These are phyloP conservation scores for Pichia californica DNA, from an alignment of 805 yeast species.

Conservation along the genomic window DNA sequence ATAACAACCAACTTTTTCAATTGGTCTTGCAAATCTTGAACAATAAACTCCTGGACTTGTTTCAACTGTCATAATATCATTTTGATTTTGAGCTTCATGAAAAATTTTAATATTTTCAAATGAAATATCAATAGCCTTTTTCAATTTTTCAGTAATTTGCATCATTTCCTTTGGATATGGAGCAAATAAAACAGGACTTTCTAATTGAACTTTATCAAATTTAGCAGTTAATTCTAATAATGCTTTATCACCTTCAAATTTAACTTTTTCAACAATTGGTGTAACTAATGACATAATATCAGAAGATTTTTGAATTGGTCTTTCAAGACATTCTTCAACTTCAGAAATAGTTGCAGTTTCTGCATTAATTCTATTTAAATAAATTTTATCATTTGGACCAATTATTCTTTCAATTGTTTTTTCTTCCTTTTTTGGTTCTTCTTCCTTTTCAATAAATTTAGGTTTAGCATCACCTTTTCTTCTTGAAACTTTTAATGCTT, in stretches of 20 bases:
- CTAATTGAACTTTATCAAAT: constrained; percentile 77
- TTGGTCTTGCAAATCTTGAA: constrained; percentile 91
- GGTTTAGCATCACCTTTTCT: constrained; percentile 95
- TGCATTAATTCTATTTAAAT: constrained; percentile 44
- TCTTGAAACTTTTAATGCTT: constrained; percentile 81
- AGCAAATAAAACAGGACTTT: constrained; percentile 70
- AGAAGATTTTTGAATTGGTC: constrained; percentile 94
- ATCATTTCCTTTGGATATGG: constrained; percentile 81
- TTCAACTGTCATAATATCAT: constrained; percentile 71
- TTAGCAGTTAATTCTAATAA: constrained; percentile 83
- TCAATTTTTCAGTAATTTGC: constrained; percentile 66
- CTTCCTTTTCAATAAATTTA: constrained; percentile 42
- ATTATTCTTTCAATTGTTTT: constrained; percentile 18
- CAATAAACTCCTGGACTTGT: constrained; percentile 92
- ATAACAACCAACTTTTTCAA: constrained; percentile 90
- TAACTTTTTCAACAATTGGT: constrained; percentile 81
- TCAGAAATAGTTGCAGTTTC: constrained; percentile 35
- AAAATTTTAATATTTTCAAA: constrained; percentile 83
- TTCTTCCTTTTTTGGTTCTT: constrained; percentile 6
- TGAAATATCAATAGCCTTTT: constrained; percentile 81
- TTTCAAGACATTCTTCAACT: constrained; percentile 59
- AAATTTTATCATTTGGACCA: constrained; percentile 34
- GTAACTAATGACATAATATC: constrained; percentile 89
- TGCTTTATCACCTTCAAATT: constrained; percentile 75
- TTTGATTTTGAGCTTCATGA: constrained; percentile 87